A percentile compares a stretch with the other conserved stretches of the same genome.
Conservation (phyloP, 352 stramenopile genomes). For the Pythium phragmiticola region DNA sequence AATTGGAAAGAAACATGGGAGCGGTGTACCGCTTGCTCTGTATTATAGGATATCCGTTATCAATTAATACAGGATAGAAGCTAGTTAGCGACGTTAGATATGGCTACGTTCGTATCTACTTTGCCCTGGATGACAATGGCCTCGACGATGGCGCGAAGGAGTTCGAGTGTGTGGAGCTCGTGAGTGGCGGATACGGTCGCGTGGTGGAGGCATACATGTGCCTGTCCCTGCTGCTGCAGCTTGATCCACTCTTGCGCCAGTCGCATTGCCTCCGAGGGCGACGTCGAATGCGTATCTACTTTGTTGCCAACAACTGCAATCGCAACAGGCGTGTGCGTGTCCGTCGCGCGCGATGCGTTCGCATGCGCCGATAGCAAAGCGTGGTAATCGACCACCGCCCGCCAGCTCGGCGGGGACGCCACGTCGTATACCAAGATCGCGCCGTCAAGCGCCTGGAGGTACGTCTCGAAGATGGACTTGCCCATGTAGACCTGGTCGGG, state of each 20-base stretch:
- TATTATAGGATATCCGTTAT: conserved; percentile 3
- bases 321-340: not conserved
- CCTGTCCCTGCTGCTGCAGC: not conserved
- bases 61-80: not conserved
- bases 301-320: conserved; percentile 26
- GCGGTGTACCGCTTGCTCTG: conserved; percentile 2
- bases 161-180: conserved; percentile 11
- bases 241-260: conserved; percentile 1
- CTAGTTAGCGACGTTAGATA: conserved; percentile 1
- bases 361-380: conserved; percentile 1
- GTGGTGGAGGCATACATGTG: not conserved
- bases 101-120: conserved; percentile 11
- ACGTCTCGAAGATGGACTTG: conserved; percentile 42
- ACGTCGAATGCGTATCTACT: not conserved
- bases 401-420: conserved; percentile 28
- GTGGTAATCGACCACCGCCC: conserved; percentile 31
- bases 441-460: conserved; percentile 34
- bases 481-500: conserved; percentile 50
- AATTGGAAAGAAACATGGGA: conserved; percentile 1
- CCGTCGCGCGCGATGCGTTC: not conserved
- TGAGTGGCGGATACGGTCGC: conserved; percentile 7
- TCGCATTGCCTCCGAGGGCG: not conserved
- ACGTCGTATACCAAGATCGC: conserved; percentile 51
- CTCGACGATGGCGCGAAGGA: conserved; percentile 10
- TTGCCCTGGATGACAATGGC: not conserved